Evolutionary conservation across 768 basidiomycete species (phyloP), one percentile per base, ranked within the genome.

Genomic region (Clitopilus hobsonii): DNA sequence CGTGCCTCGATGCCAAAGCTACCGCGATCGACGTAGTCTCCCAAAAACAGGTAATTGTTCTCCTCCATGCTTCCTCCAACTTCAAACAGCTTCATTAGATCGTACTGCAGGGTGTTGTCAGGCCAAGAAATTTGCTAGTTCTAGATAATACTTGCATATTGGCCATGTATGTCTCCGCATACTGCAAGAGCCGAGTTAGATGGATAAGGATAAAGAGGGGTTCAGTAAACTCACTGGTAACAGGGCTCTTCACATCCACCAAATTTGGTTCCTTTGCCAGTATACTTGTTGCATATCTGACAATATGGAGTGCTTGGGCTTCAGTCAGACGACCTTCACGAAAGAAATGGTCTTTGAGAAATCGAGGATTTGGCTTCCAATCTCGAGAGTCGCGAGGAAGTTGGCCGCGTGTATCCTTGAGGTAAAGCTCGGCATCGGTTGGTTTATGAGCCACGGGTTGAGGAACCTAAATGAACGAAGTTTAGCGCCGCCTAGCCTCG

Each of bases 21-120:
- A 24, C 96, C 96, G 41, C 96, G 85, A 72, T 98, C 96, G 36
- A 98, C 95, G 69, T 98, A 98, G 69, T 98, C 96, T 27, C 96
- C 96, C 22, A 98, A 77, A 72, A 98, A 98, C 41, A 97, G 75
- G 75, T 98, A 98, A 18, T 84, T 78, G 57, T 87, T 97, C 29
- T 96, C 88, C 14, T 74, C 69, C 48, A 94, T 78, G 58, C 83
- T 84, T 2, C 96, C 96, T 26, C 96, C 96, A 27, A 98, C 88
- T 63, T 97, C 95, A 63, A 98, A 94, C 36, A 98, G 79, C 71
- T 98, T 97, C 92, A 98, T 96, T 56, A 98, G 78, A 72, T 98
- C 96, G 68, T 94, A 98, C 94, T 98, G 64, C 25, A 49, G 23
- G 10, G 29, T n/a, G 23, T 8, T 4, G 25, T 28, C 18, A 28